Evolutionary conservation across 257 asterid genomes (phyloP).

Genomic region (Euphrasia confusa): DNA sequence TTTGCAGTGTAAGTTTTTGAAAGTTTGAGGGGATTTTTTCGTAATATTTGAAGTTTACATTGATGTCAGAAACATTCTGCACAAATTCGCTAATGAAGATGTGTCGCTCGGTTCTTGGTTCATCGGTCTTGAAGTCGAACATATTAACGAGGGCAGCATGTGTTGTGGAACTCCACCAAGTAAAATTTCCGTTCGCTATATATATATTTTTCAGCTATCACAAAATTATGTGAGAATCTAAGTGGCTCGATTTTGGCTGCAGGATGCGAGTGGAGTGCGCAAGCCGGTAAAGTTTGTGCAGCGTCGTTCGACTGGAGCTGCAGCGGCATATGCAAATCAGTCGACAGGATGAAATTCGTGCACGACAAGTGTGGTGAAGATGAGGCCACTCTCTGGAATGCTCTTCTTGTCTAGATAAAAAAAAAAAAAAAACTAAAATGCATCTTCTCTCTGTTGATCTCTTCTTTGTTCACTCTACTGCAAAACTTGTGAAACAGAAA

Average conservation of each 20-base stretch:
- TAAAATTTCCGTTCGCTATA: constrained; percentile 9
- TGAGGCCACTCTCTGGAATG: constrained; percentile 42
- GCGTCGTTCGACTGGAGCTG: constrained; percentile 61
- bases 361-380: constrained; percentile 51
- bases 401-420: constrained; percentile 22
- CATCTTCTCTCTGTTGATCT: neutral
- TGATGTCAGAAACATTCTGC: constrained; percentile 42
- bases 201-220: no score
- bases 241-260: constrained; percentile 5
- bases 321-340: constrained; percentile 62
- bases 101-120: constrained; percentile 60
- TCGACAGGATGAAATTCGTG: constrained; percentile 44
- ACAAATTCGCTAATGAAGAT: constrained; percentile 60
- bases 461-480: no score
- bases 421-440: no score
- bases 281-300: constrained; percentile 31
- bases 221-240: neutral
- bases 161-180: constrained; percentile 57
- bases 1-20: no score
- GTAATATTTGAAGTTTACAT: neutral
- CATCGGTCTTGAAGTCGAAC: constrained; percentile 57
- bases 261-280: constrained; percentile 52
- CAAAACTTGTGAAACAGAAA: no score
- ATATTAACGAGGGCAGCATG: constrained; percentile 45
- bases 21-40: no score